Percentiles rank a stretch among this genome's conserved stretches.
Conservation (phyloP, 2,329 filamentous ascomycete genomes). For the Epichloe uncinata region DNA sequence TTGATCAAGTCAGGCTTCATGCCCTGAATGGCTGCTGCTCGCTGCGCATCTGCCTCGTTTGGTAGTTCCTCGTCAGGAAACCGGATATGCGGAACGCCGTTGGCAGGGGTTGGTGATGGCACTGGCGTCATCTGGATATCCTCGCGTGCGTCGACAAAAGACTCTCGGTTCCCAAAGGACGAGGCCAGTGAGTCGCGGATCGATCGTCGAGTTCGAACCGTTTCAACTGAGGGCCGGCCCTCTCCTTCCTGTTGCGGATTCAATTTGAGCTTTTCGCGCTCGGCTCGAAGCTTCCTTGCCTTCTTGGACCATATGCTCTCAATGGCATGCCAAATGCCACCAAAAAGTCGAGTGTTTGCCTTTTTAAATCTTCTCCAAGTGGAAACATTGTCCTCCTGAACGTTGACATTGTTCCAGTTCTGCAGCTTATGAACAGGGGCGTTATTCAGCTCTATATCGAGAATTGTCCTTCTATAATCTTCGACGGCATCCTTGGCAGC, state of each 20-base stretch:
- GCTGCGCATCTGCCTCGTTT: constrained; percentile 20
- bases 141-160: constrained; percentile 42
- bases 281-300: constrained; percentile 34
- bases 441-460: constrained; percentile 93
- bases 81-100: constrained; percentile 26
- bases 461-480: constrained; percentile 80
- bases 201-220: constrained; percentile 20
- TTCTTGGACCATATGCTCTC: constrained; percentile 37
- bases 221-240: constrained; percentile 44
- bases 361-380: constrained; percentile 87
- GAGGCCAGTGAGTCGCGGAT: constrained; percentile 29
- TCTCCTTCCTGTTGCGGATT: constrained; percentile 28
- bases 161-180: constrained; percentile 40
- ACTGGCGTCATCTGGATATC: constrained; percentile 96
- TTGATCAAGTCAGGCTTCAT: constrained; percentile 56
- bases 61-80: constrained; percentile 27
- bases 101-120: constrained; percentile 52
- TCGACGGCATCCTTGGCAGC: constrained; percentile 91
- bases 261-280: constrained; percentile 25
- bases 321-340: constrained; percentile 36
- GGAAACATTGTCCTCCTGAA: constrained; percentile 73
- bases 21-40: constrained; percentile 25
- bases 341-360: constrained; percentile 52
- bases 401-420: constrained; percentile 88
- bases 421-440: constrained; percentile 82